Conservation (phyloP, 306 rosid species). For the Cercis canadensis region DNA sequence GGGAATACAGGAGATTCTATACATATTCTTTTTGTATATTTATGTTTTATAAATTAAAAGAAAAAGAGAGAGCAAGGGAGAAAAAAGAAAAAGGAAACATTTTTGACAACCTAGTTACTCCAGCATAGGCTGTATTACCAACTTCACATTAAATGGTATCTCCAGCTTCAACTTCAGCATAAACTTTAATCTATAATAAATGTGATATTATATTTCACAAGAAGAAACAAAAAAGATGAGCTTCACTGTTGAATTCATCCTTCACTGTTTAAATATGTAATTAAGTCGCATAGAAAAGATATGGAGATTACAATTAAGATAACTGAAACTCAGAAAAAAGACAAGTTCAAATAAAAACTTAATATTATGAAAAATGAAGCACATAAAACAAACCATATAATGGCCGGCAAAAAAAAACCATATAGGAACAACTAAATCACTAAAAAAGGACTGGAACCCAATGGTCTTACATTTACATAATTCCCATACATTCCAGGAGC, state of each 20-base stretch:
- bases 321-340: background rate
- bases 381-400: too few species aligned
- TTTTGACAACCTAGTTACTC: too few species aligned
- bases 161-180: too few species aligned
- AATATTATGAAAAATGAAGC: too few species aligned
- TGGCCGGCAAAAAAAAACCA: too few species aligned
- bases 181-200: background rate
- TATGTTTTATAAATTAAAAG: background rate
- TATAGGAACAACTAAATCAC: too few species aligned
- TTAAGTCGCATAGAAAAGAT: background rate
- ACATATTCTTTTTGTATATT: background rate
- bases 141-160: too few species aligned
- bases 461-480: slow-evolving; percentile 89
- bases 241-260: slow-evolving; percentile 16
- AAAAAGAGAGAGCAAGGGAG: background rate
- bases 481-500: slow-evolving; percentile 96
- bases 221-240: slow-evolving; percentile 20
- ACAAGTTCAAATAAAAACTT: background rate
- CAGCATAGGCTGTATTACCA: too few species aligned
- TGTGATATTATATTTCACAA: slow-evolving; percentile 23
- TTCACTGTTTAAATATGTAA: too few species aligned
- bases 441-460: background rate
- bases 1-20: background rate
- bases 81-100: background rate
- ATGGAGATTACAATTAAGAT: too few species aligned